phyloP scores from a whole-genome alignment of 2,329 filamentous ascomycete species.

The Aspergillus candidus region DNA sequence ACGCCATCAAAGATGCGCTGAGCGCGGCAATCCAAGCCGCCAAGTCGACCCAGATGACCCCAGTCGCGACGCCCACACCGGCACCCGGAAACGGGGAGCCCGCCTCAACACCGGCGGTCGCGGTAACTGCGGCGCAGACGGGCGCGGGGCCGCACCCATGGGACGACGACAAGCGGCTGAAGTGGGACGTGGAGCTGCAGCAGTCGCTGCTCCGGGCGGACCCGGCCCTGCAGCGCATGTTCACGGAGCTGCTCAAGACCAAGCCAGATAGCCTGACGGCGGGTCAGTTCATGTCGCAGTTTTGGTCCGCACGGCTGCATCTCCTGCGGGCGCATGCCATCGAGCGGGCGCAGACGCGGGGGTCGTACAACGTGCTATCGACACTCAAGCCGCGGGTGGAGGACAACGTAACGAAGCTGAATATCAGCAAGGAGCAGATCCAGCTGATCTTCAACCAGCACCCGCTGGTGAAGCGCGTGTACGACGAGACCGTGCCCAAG shows the following conservation, averaged over 20 bases:
- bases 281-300: slow-evolving; percentile 79
- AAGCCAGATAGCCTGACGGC: slow-evolving; percentile 80
- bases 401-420: slow-evolving; percentile 69
- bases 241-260: slow-evolving; percentile 73
- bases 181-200: slow-evolving; percentile 73
- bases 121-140: slow-evolving; percentile 60
- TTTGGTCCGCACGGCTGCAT: slow-evolving; percentile 86
- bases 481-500: slow-evolving; percentile 86
- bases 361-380: slow-evolving; percentile 89
- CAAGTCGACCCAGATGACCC: slow-evolving; percentile 46
- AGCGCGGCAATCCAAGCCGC: slow-evolving; percentile 67
- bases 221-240: slow-evolving; percentile 68
- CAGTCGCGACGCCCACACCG: slow-evolving; percentile 29
- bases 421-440: slow-evolving; percentile 85
- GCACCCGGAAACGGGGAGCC: slow-evolving; percentile 36
- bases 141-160: slow-evolving; percentile 51
- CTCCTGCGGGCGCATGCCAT: slow-evolving; percentile 85
- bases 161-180: slow-evolving; percentile 76
- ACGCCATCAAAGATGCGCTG: slow-evolving; percentile 74
- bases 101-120: slow-evolving; percentile 66
- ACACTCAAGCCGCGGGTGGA: slow-evolving; percentile 76
- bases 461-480: slow-evolving; percentile 80
- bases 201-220: slow-evolving; percentile 82
- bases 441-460: slow-evolving; percentile 91
- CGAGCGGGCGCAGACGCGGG: slow-evolving; percentile 76